Evolutionary conservation across 176 grass and related monocot genomes (phyloP), one percentile per base, ranked within the genome.

Genomic region (Carex littledalei): DNA sequence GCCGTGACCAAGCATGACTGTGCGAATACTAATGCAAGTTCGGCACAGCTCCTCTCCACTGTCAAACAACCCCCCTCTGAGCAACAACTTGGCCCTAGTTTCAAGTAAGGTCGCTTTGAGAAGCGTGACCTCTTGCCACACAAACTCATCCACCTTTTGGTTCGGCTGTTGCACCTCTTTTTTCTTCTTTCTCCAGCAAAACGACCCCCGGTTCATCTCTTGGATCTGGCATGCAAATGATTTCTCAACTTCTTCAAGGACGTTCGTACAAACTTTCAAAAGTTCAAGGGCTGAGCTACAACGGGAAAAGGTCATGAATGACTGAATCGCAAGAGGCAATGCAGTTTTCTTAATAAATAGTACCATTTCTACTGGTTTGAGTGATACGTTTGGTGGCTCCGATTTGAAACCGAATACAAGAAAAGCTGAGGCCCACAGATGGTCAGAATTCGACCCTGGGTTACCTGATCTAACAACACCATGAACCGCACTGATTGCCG

Each of bases 71-170:
- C 96, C 96, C 0, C 96, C 96, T 29, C 90, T 88, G 41, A 99
- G 91, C 52, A 99, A 60, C 74, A 99, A 88, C 56, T 99, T 99
- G 0, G 93, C 93, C 64, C 93, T 85, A 3, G 93, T 95, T 86
- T 95, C 96, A 0, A 95, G 91, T 85, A 99, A 59, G 0, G 91
- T 91, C 0, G 96, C 96, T 84, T 99, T 99, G 73, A 96, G 97
- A 26, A 99, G 90, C 1, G 91, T 99, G 37, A 99, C 97, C 65
- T 99, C 97, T 88, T 99, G 97, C 97, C 93, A 96, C 59, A 99
- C 87, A 17, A 94, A 90, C 56, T 99, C 97, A 1, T 99, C 90
- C 0, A 99, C 91, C 45, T 76, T 92, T 65, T 88, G 87, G 43
- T 94, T 96, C 0, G 87, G 85, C 52, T 93, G 91, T 26, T 92